Evolutionary conservation across 805 yeast genomes (phyloP).

Genomic region (Starmerella asiatica): DNA sequence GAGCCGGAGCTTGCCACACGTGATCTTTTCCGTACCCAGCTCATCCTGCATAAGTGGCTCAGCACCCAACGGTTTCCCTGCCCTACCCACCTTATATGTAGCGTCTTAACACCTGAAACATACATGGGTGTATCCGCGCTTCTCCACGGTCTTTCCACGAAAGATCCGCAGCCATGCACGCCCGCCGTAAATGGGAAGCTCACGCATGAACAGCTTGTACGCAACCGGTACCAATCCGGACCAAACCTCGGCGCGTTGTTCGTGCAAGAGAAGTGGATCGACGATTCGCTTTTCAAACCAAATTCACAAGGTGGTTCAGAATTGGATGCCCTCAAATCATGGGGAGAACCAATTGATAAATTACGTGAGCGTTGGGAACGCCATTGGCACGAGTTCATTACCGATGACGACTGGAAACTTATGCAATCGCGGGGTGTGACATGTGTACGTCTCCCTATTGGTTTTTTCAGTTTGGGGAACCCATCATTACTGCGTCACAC

Average conservation of each 20-base stretch:
- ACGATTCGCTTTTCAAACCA: conserved; percentile 44
- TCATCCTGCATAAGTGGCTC: too few relatives aligned
- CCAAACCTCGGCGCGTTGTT: conserved; percentile 77
- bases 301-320: conserved; percentile 45
- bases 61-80: too few relatives aligned
- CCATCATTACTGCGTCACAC: conserved; percentile 39
- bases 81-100: too few relatives aligned
- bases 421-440: conserved; percentile 54
- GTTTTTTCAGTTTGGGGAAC: conserved; percentile 78
- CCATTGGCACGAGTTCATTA: conserved; percentile 54
- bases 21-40: too few relatives aligned
- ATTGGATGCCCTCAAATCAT: conserved; percentile 50
- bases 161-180: conserved; percentile 21
- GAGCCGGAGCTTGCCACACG: too few relatives aligned
- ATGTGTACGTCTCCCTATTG: conserved; percentile 73
- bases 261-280: conserved; percentile 70
- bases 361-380: conserved; percentile 39
- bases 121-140: conserved; percentile 24
- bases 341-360: conserved; percentile 39
- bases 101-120: too few relatives aligned
- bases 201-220: conserved; percentile 24
- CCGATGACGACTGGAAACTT: conserved; percentile 71
- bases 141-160: conserved; percentile 17
- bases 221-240: conserved; percentile 46
- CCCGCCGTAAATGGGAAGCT: conserved; percentile 27